Evolutionary conservation across 2,329 filamentous ascomycete species (phyloP), one percentile per base, ranked within the genome.

Genomic region (Trematosphaeria pertusa): DNA sequence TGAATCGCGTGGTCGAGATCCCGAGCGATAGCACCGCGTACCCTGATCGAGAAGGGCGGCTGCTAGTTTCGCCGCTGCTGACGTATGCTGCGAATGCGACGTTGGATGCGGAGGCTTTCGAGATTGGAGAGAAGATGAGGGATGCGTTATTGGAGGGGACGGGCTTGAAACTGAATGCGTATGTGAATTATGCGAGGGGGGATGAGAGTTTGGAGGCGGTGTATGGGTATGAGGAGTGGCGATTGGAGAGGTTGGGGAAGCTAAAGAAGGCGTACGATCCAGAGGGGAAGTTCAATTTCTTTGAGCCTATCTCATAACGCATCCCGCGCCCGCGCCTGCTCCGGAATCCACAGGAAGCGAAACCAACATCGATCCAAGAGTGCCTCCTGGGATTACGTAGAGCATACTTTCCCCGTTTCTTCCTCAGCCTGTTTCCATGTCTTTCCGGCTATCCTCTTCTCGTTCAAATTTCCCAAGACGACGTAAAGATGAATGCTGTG

Each of bases 241-340:
- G 68, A 21, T 21, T 73, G 37, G 50, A 65, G 50, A 68, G 55
- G 45, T 44, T 73, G 40, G 45, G 57, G 46, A 49, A 19, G 12
- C 35, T 74, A 41, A 74, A 73, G 54, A 54, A 41, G 24, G 45
- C 58, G 46, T 70, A 62, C 37, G 72, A 73, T 61, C 71, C 71
- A 1, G 14, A 56, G 10, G 50, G 54, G 2, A 43, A 40, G 31
- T 70, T 71, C 47, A 56, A 52, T 14, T 71, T 61, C 43, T 70
- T 60, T 44, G 56, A 47, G 21, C 66, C 67, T 0, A 58, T 66
- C 11, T 35, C 15, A 12, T 37, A 21, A 22, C n/a, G n/a, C n/a
- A n/a, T n/a, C n/a, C n/a, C n/a, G n/a, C n/a, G n/a, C n/a, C n/a
- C n/a, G n/a, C n/a, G n/a, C n/a, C n/a, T n/a, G n/a, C n/a, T n/a